Conservation (phyloP, 768 basidiomycete genomes). For the Mycena galopus region DNA sequence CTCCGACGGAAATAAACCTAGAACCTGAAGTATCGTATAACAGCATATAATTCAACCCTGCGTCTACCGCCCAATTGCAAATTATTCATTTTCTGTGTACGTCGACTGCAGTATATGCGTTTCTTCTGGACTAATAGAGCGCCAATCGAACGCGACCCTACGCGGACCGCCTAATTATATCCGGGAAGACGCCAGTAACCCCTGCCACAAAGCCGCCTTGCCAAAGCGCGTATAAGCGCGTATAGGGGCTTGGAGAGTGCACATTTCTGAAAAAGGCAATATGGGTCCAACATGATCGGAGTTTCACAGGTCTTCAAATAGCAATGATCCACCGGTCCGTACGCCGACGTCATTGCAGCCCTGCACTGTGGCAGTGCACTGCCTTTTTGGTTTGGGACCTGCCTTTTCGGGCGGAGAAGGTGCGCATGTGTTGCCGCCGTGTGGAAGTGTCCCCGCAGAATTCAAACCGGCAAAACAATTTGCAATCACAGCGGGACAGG, state of each 20-base stretch:
- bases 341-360: not conserved
- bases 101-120: too few relatives aligned
- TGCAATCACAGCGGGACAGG: too few relatives aligned
- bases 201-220: too few relatives aligned
- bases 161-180: not conserved
- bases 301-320: slow-evolving; percentile 2
- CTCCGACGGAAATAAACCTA: not conserved
- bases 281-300: slow-evolving; percentile 11
- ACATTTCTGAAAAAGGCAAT: slow-evolving; percentile 1
- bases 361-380: too few relatives aligned
- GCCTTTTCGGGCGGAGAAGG: not conserved
- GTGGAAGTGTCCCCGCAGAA: too few relatives aligned
- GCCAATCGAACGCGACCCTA: not conserved
- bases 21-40: not conserved
- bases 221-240: not conserved
- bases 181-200: not conserved
- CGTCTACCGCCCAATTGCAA: too few relatives aligned
- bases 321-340: not conserved
- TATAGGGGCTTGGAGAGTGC: not conserved
- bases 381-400: not conserved
- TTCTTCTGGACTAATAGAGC: too few relatives aligned
- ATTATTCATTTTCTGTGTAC: too few relatives aligned
- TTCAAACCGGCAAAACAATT: too few relatives aligned
- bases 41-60: too few relatives aligned
- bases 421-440: not conserved